Evolutionary conservation across 495 filamentous ascomycete genomes (phyloP), one percentile per base, ranked within the genome.

Genomic region (Cercophora newfieldiana): DNA sequence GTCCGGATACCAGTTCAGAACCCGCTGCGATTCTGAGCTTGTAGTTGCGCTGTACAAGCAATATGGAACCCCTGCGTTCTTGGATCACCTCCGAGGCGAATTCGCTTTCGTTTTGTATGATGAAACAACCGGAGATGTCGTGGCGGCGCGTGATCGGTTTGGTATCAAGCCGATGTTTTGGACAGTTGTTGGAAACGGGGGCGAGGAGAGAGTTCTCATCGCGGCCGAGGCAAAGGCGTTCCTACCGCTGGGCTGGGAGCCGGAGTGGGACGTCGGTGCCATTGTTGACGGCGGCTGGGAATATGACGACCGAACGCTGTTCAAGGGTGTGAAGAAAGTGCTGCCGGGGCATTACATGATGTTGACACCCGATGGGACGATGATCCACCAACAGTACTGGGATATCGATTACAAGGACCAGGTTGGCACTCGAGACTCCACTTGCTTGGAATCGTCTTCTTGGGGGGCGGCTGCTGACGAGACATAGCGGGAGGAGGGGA

Each of bases 151-250:
- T 37, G 83, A 84, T 66, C 79, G 84, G 3, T 85, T 81, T 71
- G 83, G 84, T 0, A 80, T 87, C 64, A 85, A 86, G 68, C 83
- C 82, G 29, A 70, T 87, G 0, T 81, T 80, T 60, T 86, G 78
- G 72, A 85, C 81, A 0, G 61, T 77, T 10, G 56, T 69, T 0
- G 58, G 28, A 18, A 37, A 49, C 3, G 55, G 28, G 8, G 19
- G 18, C 31, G 69, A 76, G 8, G 71, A 66, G n/a, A 64, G 68
- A 59, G 58, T 85, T 8, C 65, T 82, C 4, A 58, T 83, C 0
- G 78, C 77, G 4, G 69, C 80, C 0, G 81, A 85, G 57, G 77
- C 75, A 60, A 85, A 85, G 63, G 77, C 72, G 6, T 82, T 85
- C 61, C 59, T 82, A 37, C 67, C 78, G 1, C 69, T 82, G 50